Evolutionary conservation across 2,329 filamentous ascomycete species (phyloP).

Genomic region (Stagonosporopsis vannaccii): DNA sequence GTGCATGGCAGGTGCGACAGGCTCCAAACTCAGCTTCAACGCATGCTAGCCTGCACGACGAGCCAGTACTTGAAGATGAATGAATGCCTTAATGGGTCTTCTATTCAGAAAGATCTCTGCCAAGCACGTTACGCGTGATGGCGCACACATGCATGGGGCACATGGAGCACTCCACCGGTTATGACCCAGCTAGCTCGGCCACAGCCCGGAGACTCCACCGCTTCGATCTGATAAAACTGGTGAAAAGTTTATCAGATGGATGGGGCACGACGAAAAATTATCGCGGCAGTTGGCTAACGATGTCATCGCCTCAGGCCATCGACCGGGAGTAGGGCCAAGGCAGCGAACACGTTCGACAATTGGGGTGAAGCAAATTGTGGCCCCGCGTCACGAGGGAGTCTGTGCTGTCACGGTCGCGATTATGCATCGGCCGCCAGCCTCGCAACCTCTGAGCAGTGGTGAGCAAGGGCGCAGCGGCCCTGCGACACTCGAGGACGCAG

Average conservation of each 20-base stretch:
- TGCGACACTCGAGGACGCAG: background rate
- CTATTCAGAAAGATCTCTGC: background rate
- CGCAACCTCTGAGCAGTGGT: background rate
- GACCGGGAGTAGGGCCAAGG: slow-evolving; percentile 7
- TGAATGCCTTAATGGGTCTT: background rate
- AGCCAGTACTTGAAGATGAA: background rate
- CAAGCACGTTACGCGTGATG: background rate
- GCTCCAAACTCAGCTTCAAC: background rate
- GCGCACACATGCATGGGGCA: background rate
- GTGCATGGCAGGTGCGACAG: background rate
- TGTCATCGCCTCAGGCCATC: slow-evolving; percentile 17
- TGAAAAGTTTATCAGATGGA: slow-evolving; percentile 11
- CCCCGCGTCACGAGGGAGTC: slow-evolving; percentile 4
- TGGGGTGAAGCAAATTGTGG: slow-evolving; percentile 21
- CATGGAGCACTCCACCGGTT: background rate
- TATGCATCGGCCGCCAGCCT: background rate
- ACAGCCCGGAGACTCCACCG: slow-evolving; percentile 3
- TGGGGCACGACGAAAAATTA: slow-evolving; percentile 4
- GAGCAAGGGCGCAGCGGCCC: background rate
- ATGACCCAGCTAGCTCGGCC: slow-evolving; percentile 1
- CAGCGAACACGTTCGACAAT: slow-evolving; percentile 8
- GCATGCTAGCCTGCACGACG: background rate
- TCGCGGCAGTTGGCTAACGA: slow-evolving; percentile 12
- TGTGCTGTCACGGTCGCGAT: background rate
- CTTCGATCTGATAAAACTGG: background rate